Conservation (phyloP, 768 basidiomycete genomes). For the Imleria badia region DNA sequence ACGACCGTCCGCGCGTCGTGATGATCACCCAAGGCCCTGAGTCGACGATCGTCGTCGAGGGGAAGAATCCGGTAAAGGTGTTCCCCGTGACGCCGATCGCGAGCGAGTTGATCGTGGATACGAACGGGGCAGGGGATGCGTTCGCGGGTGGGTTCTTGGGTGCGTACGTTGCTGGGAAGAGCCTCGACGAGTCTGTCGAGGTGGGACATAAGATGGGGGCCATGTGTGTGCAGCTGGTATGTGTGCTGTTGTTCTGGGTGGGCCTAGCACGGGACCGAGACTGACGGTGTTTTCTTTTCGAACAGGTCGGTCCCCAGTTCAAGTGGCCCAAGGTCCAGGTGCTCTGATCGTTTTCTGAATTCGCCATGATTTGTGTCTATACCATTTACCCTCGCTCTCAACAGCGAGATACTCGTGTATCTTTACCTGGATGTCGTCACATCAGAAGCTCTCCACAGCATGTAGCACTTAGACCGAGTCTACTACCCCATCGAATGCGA, state of each 20-base stretch:
- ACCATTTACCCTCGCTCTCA: slow-evolving; percentile 34
- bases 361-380: neutral
- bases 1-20: slow-evolving; percentile 76
- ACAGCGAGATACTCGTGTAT: slow-evolving; percentile 35
- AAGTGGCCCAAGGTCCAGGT: slow-evolving; percentile 57
- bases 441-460: slow-evolving; percentile 37
- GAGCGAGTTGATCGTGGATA: slow-evolving; percentile 81
- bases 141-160: slow-evolving; percentile 97
- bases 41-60: slow-evolving; percentile 73
- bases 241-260: slow-evolving; percentile 14
- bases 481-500: neutral
- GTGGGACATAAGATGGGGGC: slow-evolving; percentile 84
- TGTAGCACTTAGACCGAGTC: slow-evolving; percentile 25
- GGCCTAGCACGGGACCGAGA: neutral
- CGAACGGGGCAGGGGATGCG: slow-evolving; percentile 97
- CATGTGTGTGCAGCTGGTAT: slow-evolving; percentile 81
- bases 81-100: slow-evolving; percentile 59
- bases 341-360: slow-evolving; percentile 28
- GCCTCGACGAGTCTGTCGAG: slow-evolving; percentile 71
- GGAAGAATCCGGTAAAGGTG: slow-evolving; percentile 52
- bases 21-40: slow-evolving; percentile 89
- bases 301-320: slow-evolving; percentile 55
- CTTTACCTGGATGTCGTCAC: slow-evolving; percentile 20
- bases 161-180: slow-evolving; percentile 77
- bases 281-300: neutral